Base-by-base conservation (phyloP, 768 basidiomycete genomes). In the Auricularia sp. region DNA sequence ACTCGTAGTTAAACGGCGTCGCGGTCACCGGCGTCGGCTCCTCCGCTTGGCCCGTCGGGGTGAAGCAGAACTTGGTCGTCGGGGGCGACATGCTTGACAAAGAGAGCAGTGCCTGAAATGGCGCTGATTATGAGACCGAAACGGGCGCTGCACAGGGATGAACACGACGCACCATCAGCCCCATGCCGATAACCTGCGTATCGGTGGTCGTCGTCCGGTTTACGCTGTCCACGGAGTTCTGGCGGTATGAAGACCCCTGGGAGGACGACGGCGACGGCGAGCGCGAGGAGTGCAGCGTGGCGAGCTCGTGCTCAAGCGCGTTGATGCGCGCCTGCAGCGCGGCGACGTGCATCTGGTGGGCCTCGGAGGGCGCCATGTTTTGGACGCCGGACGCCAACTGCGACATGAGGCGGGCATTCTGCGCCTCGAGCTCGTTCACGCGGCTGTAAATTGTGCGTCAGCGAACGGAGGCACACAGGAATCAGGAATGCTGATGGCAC, bases 371-470 rank as follows among this genome's bases (percentile, higher is more conserved):
- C 59, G 51, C 65, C 35, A 21, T 63, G 36, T 14, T 36, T 37
- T 6, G 54, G 16, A 59, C 24, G 14, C 29, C 29, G 36, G 29
- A 47, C 36, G 42, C 34, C 36, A 36, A 18, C 64, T 64, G 66
- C 7, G 81, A 80, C 39, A 84, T 80, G 63, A 94, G 85, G 47
- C 86, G 81, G 54, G 83, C 87, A 70, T 92, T 93, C 73, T 93
- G 92, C 73, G 88, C 85, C 76, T 93, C 92, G 36, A 94, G 79
- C 72, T 90, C 88, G 67, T 85, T 83, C 70, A 94, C 90, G 65
- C 88, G 92, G 70, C 92, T 94, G 76, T 21, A 39, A 63, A 63
- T 67, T 70, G 56, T 29, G 65, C 18, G 65, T 67, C 14, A 68
- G 65, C 24, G 2, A 29, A 29, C 29, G 29, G 29, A 29, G 29